These are phyloP conservation scores for Amanita muscaria DNA, from an alignment of 768 basidiomycete species.

Conservation along the genomic window DNA sequence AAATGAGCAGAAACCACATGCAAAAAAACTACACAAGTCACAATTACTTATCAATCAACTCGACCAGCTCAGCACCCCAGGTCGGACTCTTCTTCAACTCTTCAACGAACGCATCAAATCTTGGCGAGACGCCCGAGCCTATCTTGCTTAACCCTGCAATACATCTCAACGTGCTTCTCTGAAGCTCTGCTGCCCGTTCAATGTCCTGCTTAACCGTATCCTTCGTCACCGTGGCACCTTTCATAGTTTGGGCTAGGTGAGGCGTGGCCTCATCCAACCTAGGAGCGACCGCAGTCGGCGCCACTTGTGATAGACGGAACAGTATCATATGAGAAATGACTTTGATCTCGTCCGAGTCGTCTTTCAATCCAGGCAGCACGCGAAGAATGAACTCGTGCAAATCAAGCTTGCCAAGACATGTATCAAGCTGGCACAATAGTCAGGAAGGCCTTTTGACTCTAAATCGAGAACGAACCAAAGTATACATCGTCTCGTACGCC, in stretches of 20 bases:
- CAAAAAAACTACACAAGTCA: not conserved
- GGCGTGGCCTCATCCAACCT: constrained; percentile 81
- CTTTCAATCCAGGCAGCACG: constrained; percentile 75
- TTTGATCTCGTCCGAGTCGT: constrained; percentile 95
- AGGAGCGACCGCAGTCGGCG: constrained; percentile 75
- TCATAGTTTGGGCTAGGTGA: constrained; percentile 81
- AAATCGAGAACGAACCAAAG: constrained; percentile 50
- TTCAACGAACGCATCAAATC: constrained; percentile 77
- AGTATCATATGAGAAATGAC: constrained; percentile 94
- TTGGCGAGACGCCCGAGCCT: constrained; percentile 48
- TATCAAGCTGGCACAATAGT: constrained; percentile 60
- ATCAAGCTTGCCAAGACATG: constrained; percentile 82
- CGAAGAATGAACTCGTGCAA: constrained; percentile 75
- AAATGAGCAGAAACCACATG: not conserved
- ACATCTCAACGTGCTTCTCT: constrained; percentile 82
- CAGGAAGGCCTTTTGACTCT: not conserved
- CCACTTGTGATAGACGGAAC: constrained; percentile 80
- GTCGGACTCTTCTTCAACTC: constrained; percentile 55
- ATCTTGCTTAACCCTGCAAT: constrained; percentile 83
- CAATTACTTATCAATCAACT: constrained; percentile 28
- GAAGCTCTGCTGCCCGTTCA: constrained; percentile 82
- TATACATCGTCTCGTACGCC: constrained; percentile 96
- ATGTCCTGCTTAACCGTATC: constrained; percentile 94
- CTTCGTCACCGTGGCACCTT: constrained; percentile 81
- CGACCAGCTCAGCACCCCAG: constrained; percentile 67